A percentile compares a stretch with the other conserved stretches of the same genome.
Conservation (phyloP, 2,329 filamentous ascomycete species). For the Trichoderma koningii region DNA sequence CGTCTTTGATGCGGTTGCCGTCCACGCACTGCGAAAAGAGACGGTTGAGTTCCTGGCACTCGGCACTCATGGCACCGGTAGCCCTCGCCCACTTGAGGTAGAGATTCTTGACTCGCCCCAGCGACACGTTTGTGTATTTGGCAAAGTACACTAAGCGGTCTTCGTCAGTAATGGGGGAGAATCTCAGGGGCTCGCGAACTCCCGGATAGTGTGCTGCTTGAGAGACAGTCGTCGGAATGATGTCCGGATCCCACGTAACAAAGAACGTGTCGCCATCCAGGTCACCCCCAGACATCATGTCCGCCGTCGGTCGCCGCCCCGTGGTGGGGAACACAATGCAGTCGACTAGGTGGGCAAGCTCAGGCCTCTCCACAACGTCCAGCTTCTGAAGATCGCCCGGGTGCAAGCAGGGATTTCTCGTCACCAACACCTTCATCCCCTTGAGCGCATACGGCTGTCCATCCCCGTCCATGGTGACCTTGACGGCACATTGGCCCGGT, state of each 20-base stretch:
- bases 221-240: conserved; percentile 42
- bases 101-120: conserved; percentile 45
- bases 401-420: conserved; percentile 47
- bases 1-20: conserved; percentile 43
- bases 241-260: conserved; percentile 45
- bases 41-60: conserved; percentile 47
- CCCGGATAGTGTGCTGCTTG: conserved; percentile 45
- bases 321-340: conserved; percentile 45
- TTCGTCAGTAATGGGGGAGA: conserved; percentile 42
- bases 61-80: conserved; percentile 40
- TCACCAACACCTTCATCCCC: conserved; percentile 43
- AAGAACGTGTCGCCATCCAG: conserved; percentile 47
- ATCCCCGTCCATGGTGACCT: conserved; percentile 41
- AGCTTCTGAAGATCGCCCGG: conserved; percentile 48
- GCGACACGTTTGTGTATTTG: conserved; percentile 42
- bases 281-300: conserved; percentile 48
- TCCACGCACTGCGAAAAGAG: conserved; percentile 47
- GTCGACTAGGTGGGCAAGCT: conserved; percentile 43
- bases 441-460: conserved; percentile 40
- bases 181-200: conserved; percentile 41
- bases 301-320: conserved; percentile 43
- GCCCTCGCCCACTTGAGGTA: conserved; percentile 46
- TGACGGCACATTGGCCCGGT: conserved; percentile 44
- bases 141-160: conserved; percentile 46
- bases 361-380: conserved; percentile 40